Evolutionary conservation across 78 protist genomes (phyloP).

Genomic region (Protostelium mycophagum): DNA sequence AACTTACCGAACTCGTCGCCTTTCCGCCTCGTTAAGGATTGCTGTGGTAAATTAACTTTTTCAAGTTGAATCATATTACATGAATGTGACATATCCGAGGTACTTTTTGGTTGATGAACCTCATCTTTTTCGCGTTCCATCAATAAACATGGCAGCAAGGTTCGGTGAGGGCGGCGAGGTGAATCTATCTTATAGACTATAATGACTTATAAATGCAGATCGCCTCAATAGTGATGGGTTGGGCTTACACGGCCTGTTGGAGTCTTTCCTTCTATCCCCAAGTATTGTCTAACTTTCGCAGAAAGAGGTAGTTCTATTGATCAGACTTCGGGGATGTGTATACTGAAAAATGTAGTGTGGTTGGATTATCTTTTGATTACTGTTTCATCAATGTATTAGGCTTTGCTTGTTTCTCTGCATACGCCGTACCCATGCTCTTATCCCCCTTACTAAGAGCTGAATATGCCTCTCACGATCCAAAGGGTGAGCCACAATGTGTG

Average conservation of each 20-base stretch:
- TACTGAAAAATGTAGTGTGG: neutral
- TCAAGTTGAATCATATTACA: too few species aligned
- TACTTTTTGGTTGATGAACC: too few species aligned
- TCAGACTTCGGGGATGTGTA: neutral
- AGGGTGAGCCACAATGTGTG: too few species aligned
- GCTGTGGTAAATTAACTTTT: too few species aligned
- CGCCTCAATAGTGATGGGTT: neutral
- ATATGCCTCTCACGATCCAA: neutral
- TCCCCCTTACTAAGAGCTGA: neutral
- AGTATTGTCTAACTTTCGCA: neutral
- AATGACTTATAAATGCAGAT: too few species aligned
- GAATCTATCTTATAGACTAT: too few species aligned
- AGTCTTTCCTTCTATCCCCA: constrained; percentile 4
- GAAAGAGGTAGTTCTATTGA: constrained; percentile 7
- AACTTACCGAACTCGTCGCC: too few species aligned
- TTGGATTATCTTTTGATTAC: constrained; percentile 7
- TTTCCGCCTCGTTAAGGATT: too few species aligned
- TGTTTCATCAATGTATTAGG: neutral
- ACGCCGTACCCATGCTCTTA: neutral
- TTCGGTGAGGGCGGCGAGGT: too few species aligned
- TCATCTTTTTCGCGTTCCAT: too few species aligned
- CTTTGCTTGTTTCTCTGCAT: neutral
- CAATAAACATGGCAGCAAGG: too few species aligned
- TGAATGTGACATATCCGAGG: too few species aligned
- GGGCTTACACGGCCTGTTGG: constrained; percentile 2